Evolutionary conservation across 2,329 filamentous ascomycete genomes (phyloP), one percentile per base, ranked within the genome.

Genomic region (Colletotrichum eleusines): DNA sequence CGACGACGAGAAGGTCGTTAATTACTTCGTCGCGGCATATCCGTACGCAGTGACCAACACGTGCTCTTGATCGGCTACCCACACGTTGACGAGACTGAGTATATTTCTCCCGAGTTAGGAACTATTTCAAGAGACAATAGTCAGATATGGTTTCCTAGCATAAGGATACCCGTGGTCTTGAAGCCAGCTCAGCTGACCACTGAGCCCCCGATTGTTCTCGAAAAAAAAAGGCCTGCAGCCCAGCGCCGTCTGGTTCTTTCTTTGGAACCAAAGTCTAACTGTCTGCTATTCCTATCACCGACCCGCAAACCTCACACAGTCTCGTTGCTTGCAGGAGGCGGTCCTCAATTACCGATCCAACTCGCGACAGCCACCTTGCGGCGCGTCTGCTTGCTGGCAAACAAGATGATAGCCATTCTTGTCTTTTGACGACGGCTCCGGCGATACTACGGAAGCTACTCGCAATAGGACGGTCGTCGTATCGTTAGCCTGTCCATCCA

Each of bases 391-490:
- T 16, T 40, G 18, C 28, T 20, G 44, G 62, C 64, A 71, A 71
- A 63, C 58, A 63, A 63, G 63, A 59, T 68, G 6, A 51, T 11
- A n/a, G 28, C 28, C n/a, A 46, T 26, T 64, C 68, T 66, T 66
- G 66, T 69, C 33, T 58, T 35, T 20, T 35, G 57, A 68, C 57
- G 58, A 58, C 51, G 38, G 57, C 68, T 59, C 63, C 64, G 57
- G 68, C 63, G 8, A 71, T 46, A 63, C 42, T n/a, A 14, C 58
- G 64, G 64, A 62, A 53, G 48, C 16, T 42, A 26, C 48, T 35
- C 12, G 38, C 12, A 18, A 38, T 48, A 38, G 14, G 4, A 40
- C 31, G 31, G 23, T 53, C 58, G 58, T 42, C 42, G 42, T 53
- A 38, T 71, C n/a, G 14, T 54, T n/a, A 54, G 48, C 26, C 23